Evolutionary conservation across 2,329 filamentous ascomycete genomes (phyloP).

Genomic region (Diatrype stigma): DNA sequence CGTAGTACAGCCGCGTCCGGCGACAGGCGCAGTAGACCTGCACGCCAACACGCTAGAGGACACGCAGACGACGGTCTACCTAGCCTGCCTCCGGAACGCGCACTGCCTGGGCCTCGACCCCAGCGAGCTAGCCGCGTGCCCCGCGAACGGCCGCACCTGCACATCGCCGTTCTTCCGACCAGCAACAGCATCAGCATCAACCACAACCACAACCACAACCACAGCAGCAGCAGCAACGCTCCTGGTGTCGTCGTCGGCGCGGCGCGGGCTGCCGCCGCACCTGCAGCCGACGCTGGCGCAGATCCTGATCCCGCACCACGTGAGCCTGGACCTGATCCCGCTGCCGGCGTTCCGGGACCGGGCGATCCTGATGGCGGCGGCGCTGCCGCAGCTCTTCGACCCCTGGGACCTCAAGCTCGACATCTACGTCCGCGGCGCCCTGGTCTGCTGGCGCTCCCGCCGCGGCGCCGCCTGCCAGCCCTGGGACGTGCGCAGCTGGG

Average conservation of each 20-base stretch:
- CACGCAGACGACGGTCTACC: constrained; percentile 15
- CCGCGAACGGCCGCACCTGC: constrained; percentile 10
- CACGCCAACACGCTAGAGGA: constrained; percentile 7
- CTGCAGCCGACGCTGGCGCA: constrained; percentile 33
- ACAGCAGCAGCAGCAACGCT: too few species aligned
- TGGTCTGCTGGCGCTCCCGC: constrained; percentile 16
- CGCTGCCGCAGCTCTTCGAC: constrained; percentile 26
- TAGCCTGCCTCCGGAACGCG: constrained; percentile 23
- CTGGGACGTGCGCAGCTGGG: constrained; percentile 28
- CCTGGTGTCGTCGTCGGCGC: constrained; percentile 16
- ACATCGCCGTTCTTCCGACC: constrained; percentile 32
- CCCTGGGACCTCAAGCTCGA: constrained; percentile 33
- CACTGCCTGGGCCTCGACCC: constrained; percentile 22
- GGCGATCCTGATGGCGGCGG: constrained; percentile 28
- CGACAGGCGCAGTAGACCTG: too few species aligned
- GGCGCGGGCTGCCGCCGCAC: constrained; percentile 22
- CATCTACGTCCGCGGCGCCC: constrained; percentile 27
- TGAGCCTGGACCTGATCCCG: constrained; percentile 32
- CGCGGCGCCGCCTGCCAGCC: constrained; percentile 18
- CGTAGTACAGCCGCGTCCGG: too few species aligned
- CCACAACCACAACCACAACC: too few species aligned
- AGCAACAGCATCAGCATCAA: too few species aligned
- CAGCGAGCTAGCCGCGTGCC: constrained; percentile 15
- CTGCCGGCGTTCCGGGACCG: constrained; percentile 28
- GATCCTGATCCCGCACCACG: constrained; percentile 33